Evolutionary conservation across 768 basidiomycete species (phyloP), one percentile per base, ranked within the genome.

Genomic region (Filobasidium wieringae): DNA sequence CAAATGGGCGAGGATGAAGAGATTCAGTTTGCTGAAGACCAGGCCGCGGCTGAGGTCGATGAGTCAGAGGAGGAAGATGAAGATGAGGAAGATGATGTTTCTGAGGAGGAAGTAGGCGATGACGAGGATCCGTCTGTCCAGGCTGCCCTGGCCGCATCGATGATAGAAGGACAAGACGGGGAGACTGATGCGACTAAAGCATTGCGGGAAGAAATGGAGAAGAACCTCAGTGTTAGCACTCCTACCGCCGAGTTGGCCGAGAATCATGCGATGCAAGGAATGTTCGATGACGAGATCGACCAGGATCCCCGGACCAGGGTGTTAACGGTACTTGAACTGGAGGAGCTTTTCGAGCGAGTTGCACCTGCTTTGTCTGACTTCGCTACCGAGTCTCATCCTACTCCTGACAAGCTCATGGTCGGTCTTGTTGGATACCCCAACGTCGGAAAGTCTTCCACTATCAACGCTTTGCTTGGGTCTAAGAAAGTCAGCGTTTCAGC

Each of bases 401-500:
- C 50, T 1, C 68, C 68, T 5, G 53, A 58, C 22, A 72, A 70
- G 56, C 61, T 73, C 7, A 67, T 71, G 43, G 68, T 73, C 55
- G 72, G 72, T 31, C 81, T 99, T 14, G 95, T 99, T 39, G 95
- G 95, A 29, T 99, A 99, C 74, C 95, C 95, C 0, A 99, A 99
- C 70, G 95, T 97, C 47, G 95, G 95, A 43, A 99, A 99, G 77
- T 97, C 95, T 0, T 92, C 89, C 64, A 99, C 95, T 9, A 97
- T 99, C 73, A 99, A 99, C 71, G 87, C 93, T 14, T 80, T 99
- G 5, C 80, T 99, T 8, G 95, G 93, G 37, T 87, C 91, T 70
- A 97, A 97, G 78, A 97, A 92, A 79, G 95, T 97, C 64, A 95
- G 90, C 69, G 95, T 99, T 27, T 97, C 93, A 4, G 84, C 93